Conservation (phyloP, 306 rosid species). For the Vachellia collinsii region DNA sequence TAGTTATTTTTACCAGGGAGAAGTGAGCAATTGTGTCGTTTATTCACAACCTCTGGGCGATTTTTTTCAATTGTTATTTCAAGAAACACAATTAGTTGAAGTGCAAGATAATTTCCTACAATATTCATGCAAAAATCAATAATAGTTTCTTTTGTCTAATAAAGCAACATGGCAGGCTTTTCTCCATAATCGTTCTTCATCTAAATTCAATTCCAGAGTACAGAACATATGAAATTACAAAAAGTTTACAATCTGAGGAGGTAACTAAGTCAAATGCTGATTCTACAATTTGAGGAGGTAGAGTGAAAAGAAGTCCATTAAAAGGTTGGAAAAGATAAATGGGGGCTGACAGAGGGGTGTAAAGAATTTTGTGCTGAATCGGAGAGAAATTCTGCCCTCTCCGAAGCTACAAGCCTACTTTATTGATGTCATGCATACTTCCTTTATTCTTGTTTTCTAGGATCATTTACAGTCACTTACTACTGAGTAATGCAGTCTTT, state of each 20-base stretch:
- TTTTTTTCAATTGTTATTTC: background rate
- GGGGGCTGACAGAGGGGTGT: background rate
- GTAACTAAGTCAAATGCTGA: background rate
- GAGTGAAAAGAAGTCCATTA: no score
- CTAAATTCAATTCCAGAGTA: no score
- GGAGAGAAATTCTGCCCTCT: background rate
- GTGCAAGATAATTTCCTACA: no score
- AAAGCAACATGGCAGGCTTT: no score
- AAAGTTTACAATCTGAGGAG: no score
- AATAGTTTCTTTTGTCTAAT: no score
- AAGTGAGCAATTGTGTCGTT: background rate
- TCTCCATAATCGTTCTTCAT: no score
- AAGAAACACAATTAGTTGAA: background rate
- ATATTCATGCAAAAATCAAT: no score
- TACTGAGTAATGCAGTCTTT: background rate
- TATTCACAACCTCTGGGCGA: background rate
- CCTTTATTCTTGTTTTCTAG: background rate
- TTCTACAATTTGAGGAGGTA: background rate
- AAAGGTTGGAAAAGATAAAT: background rate
- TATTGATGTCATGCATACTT: background rate
- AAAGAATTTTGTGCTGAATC: background rate
- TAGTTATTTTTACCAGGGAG: background rate
- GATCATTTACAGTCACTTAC: background rate
- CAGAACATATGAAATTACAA: no score
- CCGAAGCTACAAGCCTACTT: background rate